Percentiles rank a stretch among this genome's conserved stretches.
These are phyloP conservation scores for Aphanomyces cochlioides DNA, from an alignment of 352 stramenopile genomes.

Conservation along the genomic window DNA sequence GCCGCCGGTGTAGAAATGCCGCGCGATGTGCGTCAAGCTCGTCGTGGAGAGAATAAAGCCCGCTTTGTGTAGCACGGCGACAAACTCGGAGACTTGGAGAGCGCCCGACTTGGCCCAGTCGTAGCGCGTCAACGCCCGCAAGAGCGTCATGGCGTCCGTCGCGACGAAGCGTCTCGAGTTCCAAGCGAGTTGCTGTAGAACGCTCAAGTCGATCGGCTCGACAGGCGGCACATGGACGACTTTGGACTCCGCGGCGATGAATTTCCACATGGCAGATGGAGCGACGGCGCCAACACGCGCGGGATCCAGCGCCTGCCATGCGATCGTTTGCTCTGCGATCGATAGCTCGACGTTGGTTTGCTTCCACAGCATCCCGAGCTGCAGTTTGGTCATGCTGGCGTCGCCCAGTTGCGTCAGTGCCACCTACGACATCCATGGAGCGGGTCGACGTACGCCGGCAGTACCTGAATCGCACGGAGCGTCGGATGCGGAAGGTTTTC, in stretches of 20 bases:
- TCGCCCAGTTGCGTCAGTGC: not conserved
- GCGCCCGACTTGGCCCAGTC: constrained; percentile 54
- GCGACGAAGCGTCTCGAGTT: constrained; percentile 52
- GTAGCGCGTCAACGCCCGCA: constrained; percentile 56
- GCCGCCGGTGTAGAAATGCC: constrained; percentile 42
- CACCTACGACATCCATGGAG: not conserved
- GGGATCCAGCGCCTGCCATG: constrained; percentile 1
- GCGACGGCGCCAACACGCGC: not conserved
- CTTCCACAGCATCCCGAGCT: constrained; percentile 28
- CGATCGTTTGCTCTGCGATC: constrained; percentile 5
- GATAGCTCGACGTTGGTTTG: constrained; percentile 26
- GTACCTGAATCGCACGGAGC: constrained; percentile 18
- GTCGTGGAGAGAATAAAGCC: constrained; percentile 49
- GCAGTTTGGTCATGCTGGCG: constrained; percentile 12
- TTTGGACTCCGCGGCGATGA: not conserved
- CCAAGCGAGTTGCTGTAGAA: constrained; percentile 48
- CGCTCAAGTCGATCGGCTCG: constrained; percentile 38
- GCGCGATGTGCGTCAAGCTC: constrained; percentile 48
- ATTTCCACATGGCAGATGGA: not conserved
- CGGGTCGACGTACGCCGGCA: too few species aligned
- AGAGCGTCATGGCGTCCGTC: constrained; percentile 37
- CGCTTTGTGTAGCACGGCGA: constrained; percentile 36
- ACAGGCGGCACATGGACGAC: not conserved
- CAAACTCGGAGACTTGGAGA: constrained; percentile 51
- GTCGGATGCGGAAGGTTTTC: not conserved